Base-by-base conservation (phyloP, 345 rosid genomes). In the Aurinia saxatilis region DNA sequence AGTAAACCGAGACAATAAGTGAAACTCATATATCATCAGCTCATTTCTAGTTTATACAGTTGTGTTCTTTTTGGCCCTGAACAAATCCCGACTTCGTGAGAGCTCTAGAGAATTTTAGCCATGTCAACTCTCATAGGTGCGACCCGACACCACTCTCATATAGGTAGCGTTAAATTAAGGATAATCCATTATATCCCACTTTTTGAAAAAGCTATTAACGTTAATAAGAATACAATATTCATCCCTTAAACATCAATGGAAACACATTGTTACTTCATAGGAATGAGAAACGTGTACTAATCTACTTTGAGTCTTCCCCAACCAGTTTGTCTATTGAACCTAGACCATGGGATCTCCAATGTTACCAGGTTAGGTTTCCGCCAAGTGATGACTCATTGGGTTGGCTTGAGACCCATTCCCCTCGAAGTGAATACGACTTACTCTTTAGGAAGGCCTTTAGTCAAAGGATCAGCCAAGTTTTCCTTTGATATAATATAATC, bases 261-360 rank as follows among this genome's bases (percentile, higher is more conserved):
- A 27, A 25, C 6, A 57, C 27, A 57, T 1, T 40, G 6, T 1
- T 23, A 25, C 21, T n/a, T 57, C 62, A 39, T 25, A 57, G 25
- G 36, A 38, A 37, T 8, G n/a, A 38, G 25, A 21, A 21, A 21
- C 25, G 25, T 21, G 25, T 21, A 4, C n/a, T n/a, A n/a, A n/a
- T n/a, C 25, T 21, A 2, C 25, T 11, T 35, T 3, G 38, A 35
- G 38, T 35, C 38, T 5, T 35, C 34, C 34, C 13, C 60, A 55
- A 0, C 46, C 8, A 55, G 14, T 39, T 38, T 39, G 9, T 33
- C 42, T 59, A 0, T 33, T 31, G 65, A 45, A 47, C 56, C 6
- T 36, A 61, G 7, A 35, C 25, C 46, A 61, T 61, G 27, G 8
- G 55, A 61, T 61, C 37, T 61, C 56, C 27, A 61, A 61, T 36